Evolutionary conservation across 2,329 filamentous ascomycete genomes (phyloP).

Genomic region (Monilinia polystroma): DNA sequence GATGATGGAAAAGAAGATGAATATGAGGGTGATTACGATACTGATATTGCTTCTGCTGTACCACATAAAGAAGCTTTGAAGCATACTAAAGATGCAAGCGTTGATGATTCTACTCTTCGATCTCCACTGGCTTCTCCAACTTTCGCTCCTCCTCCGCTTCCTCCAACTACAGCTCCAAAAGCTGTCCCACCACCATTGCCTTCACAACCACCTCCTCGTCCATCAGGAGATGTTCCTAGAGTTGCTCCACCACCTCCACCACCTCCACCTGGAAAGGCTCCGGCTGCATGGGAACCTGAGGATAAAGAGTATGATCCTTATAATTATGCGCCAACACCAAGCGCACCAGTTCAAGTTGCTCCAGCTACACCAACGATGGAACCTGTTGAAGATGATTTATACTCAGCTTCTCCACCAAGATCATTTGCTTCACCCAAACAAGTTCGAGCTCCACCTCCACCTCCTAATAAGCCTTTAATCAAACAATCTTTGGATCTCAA

Average conservation of each 20-base stretch:
- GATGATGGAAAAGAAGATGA: constrained; percentile 82
- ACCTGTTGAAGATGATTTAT: constrained; percentile 38
- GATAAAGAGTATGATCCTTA: constrained; percentile 71
- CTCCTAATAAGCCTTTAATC: constrained; percentile 43
- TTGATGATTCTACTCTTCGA: constrained; percentile 63
- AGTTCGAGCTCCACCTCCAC: constrained; percentile 47
- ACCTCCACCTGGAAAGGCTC: constrained; percentile 44
- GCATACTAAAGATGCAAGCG: constrained; percentile 72
- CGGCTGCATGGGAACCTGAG: constrained; percentile 56
- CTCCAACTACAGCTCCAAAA: constrained; percentile 54
- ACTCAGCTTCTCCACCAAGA: constrained; percentile 41
- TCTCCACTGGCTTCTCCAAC: constrained; percentile 45
- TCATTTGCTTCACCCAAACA: constrained; percentile 38
- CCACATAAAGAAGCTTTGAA: constrained; percentile 92
- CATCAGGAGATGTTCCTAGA: constrained; percentile 70
- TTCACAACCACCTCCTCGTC: constrained; percentile 52
- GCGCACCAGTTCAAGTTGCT: constrained; percentile 22
- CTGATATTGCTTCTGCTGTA: constrained; percentile 91
- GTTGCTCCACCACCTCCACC: constrained; percentile 60
- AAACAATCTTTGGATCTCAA: constrained; percentile 66
- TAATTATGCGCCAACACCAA: constrained; percentile 46
- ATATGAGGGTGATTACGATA: constrained; percentile 97
- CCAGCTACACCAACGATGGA: constrained; percentile 31
- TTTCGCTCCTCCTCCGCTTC: constrained; percentile 53
- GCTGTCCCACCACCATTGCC: constrained; percentile 65